Percentiles rank a stretch among this genome's conserved stretches.
Conservation (phyloP, 768 basidiomycete genomes). For the Tephrocybe sp. region DNA sequence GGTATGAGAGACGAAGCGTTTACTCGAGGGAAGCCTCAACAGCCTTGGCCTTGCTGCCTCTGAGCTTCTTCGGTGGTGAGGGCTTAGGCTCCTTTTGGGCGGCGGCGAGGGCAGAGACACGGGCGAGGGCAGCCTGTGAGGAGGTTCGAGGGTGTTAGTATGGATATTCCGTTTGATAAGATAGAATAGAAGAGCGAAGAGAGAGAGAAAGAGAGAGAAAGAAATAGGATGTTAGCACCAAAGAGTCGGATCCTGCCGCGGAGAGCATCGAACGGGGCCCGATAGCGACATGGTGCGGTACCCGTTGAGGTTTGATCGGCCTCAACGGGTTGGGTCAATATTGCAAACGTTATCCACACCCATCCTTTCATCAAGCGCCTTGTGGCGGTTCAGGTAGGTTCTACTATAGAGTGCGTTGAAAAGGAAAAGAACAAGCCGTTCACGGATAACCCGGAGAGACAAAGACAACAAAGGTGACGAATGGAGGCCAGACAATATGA, state of each 20-base stretch:
- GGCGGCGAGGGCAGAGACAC: constrained; percentile 67
- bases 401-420: constrained; percentile 78
- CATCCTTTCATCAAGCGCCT: constrained; percentile 67
- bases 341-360: constrained; percentile 95
- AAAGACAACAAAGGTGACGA: constrained; percentile 6
- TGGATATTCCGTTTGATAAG: constrained; percentile 1
- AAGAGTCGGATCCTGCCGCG: constrained; percentile 67
- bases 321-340: constrained; percentile 47
- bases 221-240: constrained; percentile 65
- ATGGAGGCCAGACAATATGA: constrained; percentile 7
- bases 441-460: no score
- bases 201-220: constrained; percentile 15
- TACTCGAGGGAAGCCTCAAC: constrained; percentile 17
- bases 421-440: constrained; percentile 11
- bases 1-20: constrained; percentile 17
- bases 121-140: constrained; percentile 67
- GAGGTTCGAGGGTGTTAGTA: constrained; percentile 26
- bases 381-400: constrained; percentile 76
- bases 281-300: constrained; percentile 76
- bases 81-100: constrained; percentile 73
- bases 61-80: constrained; percentile 61
- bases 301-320: constrained; percentile 61
- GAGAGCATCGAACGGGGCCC: constrained; percentile 58
- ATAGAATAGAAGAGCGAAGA: constrained; percentile 14
- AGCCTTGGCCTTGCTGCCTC: constrained; percentile 63